Evolutionary conservation across 2,329 filamentous ascomycete species (phyloP).

Genomic region (Fusarium abutilonis): DNA sequence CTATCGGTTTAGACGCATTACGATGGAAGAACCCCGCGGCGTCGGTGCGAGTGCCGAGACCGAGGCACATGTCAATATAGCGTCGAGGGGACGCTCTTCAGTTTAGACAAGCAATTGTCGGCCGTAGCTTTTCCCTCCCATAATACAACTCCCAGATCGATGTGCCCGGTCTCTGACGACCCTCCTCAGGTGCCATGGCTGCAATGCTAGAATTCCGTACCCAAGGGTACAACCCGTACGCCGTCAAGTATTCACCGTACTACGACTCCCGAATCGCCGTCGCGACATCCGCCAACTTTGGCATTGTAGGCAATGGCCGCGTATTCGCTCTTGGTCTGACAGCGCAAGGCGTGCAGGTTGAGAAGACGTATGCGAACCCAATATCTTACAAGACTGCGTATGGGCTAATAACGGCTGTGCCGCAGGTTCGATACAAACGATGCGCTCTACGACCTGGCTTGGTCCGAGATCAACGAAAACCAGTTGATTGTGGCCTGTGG

Average conservation of each 20-base stretch:
- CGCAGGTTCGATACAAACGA: constrained; percentile 94
- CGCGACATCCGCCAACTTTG: constrained; percentile 92
- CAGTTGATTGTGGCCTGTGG: constrained; percentile 90
- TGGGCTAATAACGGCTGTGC: constrained; percentile 4
- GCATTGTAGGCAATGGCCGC: constrained; percentile 94
- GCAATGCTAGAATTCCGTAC: constrained; percentile 95
- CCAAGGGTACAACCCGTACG: constrained; percentile 93
- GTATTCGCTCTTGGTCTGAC: constrained; percentile 87
- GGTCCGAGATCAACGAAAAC: constrained; percentile 97
- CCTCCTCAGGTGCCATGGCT: constrained; percentile 50
- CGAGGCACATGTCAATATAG: constrained; percentile 51
- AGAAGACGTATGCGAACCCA: constrained; percentile 74
- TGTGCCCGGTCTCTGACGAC: constrained; percentile 31
- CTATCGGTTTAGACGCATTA: constrained; percentile 31
- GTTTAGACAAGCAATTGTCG: constrained; percentile 19
- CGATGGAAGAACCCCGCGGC: constrained; percentile 36
- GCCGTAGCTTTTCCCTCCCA: constrained; percentile 16
- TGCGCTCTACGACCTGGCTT: constrained; percentile 91
- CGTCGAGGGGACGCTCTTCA: constrained; percentile 14
- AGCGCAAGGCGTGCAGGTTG: constrained; percentile 80
- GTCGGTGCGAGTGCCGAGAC: constrained; percentile 47
- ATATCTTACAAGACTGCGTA: neutral
- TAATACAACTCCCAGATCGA: constrained; percentile 29
- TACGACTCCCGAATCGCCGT: constrained; percentile 95
- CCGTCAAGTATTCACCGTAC: constrained; percentile 98